Percentiles rank a stretch among this genome's conserved stretches.
Conservation (phyloP, 2,329 filamentous ascomycete species). For the Colletotrichum melonis region DNA sequence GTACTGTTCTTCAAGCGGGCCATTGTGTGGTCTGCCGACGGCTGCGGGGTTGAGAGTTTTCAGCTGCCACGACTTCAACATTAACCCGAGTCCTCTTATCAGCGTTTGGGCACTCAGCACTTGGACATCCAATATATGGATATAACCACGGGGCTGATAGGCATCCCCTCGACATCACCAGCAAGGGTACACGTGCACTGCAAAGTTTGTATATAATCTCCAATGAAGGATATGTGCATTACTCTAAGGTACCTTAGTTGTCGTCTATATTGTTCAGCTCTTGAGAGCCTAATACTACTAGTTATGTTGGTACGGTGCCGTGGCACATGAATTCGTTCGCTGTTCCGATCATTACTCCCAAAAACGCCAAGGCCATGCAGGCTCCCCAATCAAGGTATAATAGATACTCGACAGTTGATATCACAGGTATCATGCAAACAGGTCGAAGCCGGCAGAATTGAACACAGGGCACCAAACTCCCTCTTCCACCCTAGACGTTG, state of each 20-base stretch:
- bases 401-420: slow-evolving; percentile 33
- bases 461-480: slow-evolving; percentile 17
- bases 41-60: not conserved
- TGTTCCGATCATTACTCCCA: slow-evolving; percentile 31
- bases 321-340: slow-evolving; percentile 33
- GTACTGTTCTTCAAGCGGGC: not conserved
- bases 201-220: not conserved
- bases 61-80: not conserved
- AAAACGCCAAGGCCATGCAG: slow-evolving; percentile 34
- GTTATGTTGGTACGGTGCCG: slow-evolving; percentile 32
- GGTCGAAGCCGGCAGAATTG: slow-evolving; percentile 32
- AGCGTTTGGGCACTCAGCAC: not conserved
- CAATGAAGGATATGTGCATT: slow-evolving; percentile 34
- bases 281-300: slow-evolving; percentile 35
- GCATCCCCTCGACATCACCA: not conserved
- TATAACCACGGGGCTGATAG: not conserved
- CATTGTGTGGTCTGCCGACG: not conserved
- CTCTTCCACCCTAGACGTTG: slow-evolving; percentile 18
- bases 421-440: slow-evolving; percentile 32
- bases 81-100: not conserved
- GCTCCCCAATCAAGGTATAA: slow-evolving; percentile 23
- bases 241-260: slow-evolving; percentile 32
- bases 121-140: not conserved
- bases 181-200: no score
- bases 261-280: slow-evolving; percentile 34